Evolutionary conservation across 768 basidiomycete genomes (phyloP), one percentile per base, ranked within the genome.

Genomic region (Mycena haematopus): DNA sequence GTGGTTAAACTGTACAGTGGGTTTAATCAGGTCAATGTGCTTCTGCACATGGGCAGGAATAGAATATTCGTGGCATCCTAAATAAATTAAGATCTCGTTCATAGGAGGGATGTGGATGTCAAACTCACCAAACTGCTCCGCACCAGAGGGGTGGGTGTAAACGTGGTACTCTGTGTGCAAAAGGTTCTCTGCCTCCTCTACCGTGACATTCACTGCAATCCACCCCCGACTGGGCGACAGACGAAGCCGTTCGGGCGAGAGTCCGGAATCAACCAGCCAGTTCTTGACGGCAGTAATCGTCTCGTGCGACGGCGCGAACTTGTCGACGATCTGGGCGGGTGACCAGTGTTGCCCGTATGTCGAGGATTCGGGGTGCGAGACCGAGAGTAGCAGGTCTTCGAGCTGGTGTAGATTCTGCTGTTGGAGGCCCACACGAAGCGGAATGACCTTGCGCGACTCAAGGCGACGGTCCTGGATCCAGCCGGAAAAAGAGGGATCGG

Each of bases 331-430:
- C 27, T 74, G 63, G 22, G 64, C 67, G 1, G 81, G 69, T 1
- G 78, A 72, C 79, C 81, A 82, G 58, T 84, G 83, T 33, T 79
- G 74, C 1, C 82, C 82, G 49, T 82, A 84, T 56, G 69, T 75
- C 17, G 74, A 69, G 9, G 83, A 84, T 17, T 71, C 65, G 7
- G 82, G 82, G 57, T 80, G 77, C 0, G 82, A 76, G 14, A 84
- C 75, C 3, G 78, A 73, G 62, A 78, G 70, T 42, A 84, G 77
- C 49, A 74, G 68, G 54, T 78, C 75, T 22, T 82, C 80, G 15
- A 84, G 63, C 36, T 71, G 51, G 55, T 79, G 68, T 8, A 80
- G 57, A 62, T 84, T 82, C 45, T 69, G 70, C 67, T 84, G 82
- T 8, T 66, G 65, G 6, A 84, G 76, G 0, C 81, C 83, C 45